These are phyloP conservation scores for Sambucus nigra DNA, from an alignment of 129 eudicot genomes.

Conservation along the genomic window DNA sequence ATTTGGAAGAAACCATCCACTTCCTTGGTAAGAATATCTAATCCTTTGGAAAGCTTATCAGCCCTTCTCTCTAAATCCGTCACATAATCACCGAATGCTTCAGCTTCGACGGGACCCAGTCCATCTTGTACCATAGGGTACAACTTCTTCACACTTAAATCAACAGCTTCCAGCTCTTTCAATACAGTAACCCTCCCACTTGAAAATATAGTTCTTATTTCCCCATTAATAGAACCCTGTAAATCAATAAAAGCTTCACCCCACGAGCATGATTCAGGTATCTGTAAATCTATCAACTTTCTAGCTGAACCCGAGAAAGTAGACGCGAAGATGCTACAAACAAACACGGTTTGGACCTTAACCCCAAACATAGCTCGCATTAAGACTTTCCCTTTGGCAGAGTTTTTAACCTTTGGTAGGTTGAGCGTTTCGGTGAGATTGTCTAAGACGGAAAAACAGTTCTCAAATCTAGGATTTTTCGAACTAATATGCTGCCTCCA, in stretches of 20 bases:
- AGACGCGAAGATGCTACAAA: slow-evolving; percentile 61
- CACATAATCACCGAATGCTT: slow-evolving; percentile 21
- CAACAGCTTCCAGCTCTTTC: slow-evolving; percentile 66
- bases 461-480: slow-evolving; percentile 53
- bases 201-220: slow-evolving; percentile 39
- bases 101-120: slow-evolving; percentile 29
- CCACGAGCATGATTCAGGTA: slow-evolving; percentile 55
- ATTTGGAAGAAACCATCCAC: slow-evolving; percentile 71
- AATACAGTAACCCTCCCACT: slow-evolving; percentile 31
- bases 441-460: slow-evolving; percentile 41
- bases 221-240: slow-evolving; percentile 42
- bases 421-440: slow-evolving; percentile 50
- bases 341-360: slow-evolving; percentile 61
- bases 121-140: slow-evolving; percentile 57
- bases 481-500: slow-evolving; percentile 65
- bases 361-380: slow-evolving; percentile 93
- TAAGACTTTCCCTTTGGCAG: slow-evolving; percentile 73
- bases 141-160: slow-evolving; percentile 37
- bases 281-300: slow-evolving; percentile 52
- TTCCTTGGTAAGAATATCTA: slow-evolving; percentile 65
- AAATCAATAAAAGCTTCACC: slow-evolving; percentile 56
- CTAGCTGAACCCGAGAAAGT: slow-evolving; percentile 61
- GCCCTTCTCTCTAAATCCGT: slow-evolving; percentile 28
- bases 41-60: slow-evolving; percentile 50
- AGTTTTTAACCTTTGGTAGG: slow-evolving; percentile 73